Evolutionary conservation across 2,329 filamentous ascomycete genomes (phyloP), one percentile per base, ranked within the genome.

Genomic region (Paecilomyces variotii): DNA sequence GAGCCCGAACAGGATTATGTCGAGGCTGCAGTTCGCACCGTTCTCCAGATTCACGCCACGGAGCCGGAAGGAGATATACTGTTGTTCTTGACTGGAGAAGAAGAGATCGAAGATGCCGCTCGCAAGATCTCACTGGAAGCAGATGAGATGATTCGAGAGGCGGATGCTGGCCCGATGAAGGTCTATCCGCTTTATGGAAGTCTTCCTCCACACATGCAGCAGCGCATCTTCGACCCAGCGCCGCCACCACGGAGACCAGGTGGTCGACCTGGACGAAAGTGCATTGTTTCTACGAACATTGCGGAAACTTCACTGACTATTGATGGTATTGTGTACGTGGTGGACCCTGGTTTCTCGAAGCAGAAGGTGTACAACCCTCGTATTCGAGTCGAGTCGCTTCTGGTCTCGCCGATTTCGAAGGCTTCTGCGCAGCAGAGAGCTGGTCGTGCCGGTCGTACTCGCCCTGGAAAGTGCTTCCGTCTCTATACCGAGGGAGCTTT

Each of bases 331-430:
- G 94, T 99, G 35, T 99, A 97, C 70, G 94, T 99, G 34, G 93
- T 99, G n/a, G 94, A 99, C 70, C 93, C 94, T 1, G 94, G 94
- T 35, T 99, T 99, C 80, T 96, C 91, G 79, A 99, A 99, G 79
- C 94, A 99, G 71, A 99, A 97, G 77, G 94, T 97, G 62, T 99
- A 97, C 81, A 97, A 99, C 75, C 93, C 94, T 25, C 87, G 94
- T 61, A 95, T 96, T 67, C 87, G 94, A 74, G 92, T 99, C 63
- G 94, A 99, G 77, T 97, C 94, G 0, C 83, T 99, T 6, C 82
- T 99, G n/a, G 93, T 99, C 4, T 97, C 94, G 2, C 92, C 94
- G 25, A 97, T 99, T 66, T 97, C 92, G 60, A 97, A 97, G 75
- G 94, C 94, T 26, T 97, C 94, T 0, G 94, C 95, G 9, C 91